Conservation (phyloP, 2,329 filamentous ascomycete genomes). For the Colletotrichum cordylinicola region DNA sequence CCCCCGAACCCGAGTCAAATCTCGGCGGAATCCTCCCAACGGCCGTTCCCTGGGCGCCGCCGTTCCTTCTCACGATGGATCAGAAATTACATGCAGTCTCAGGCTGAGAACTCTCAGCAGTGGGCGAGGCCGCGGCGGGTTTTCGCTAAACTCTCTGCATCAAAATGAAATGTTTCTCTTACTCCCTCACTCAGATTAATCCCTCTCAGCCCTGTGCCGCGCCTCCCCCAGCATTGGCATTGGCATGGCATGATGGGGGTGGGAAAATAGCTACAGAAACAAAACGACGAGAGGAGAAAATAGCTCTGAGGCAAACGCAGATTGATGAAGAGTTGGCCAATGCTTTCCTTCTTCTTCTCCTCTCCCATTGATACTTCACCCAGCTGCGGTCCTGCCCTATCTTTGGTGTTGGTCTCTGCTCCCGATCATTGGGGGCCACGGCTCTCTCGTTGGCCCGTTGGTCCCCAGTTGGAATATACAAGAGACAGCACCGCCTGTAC, state of each 20-base stretch:
- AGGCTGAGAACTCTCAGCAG: background rate
- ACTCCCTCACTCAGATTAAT: background rate
- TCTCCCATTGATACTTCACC: background rate
- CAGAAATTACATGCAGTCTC: background rate
- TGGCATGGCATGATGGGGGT: background rate
- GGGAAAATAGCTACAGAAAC: background rate
- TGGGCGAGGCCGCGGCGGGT: background rate
- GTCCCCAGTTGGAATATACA: background rate
- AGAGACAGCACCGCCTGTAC: slow-evolving; percentile 1
- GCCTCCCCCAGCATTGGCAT: background rate
- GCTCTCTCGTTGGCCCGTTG: background rate
- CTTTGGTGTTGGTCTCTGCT: background rate
- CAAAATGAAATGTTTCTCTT: background rate
- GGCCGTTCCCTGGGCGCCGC: background rate
- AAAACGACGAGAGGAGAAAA: background rate
- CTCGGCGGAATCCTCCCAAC: background rate
- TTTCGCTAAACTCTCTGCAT: background rate
- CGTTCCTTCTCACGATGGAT: background rate
- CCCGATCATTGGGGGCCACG: background rate
- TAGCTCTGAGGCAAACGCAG: background rate
- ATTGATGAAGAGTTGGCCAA: background rate
- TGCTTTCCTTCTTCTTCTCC: background rate
- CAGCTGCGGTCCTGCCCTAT: background rate
- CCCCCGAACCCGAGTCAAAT: background rate
- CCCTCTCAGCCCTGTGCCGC: background rate